Conservation (phyloP, 441 rosid genomes). For the Caryocar brasiliense region DNA sequence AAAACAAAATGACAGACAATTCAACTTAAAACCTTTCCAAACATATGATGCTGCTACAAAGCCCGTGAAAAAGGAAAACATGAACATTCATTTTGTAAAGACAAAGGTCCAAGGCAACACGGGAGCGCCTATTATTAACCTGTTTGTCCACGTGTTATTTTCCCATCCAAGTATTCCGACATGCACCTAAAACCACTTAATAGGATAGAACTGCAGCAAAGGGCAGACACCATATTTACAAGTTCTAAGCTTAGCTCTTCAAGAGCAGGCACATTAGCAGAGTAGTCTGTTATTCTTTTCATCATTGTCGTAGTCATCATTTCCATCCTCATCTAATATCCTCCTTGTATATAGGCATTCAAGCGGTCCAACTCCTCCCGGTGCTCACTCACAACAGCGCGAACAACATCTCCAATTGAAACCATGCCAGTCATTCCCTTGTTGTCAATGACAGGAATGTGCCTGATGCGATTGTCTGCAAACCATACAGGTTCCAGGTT, state of each 20-base stretch:
- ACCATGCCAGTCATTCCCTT: conserved; percentile 87
- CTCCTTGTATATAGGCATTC: conserved; percentile 86
- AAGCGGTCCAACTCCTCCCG: conserved; percentile 80
- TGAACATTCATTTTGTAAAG: too few species aligned
- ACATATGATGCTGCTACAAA: too few species aligned
- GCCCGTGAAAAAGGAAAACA: too few species aligned
- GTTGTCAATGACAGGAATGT: conserved; percentile 71
- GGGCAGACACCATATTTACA: conserved; percentile 20
- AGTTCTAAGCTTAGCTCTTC: conserved; percentile 11
- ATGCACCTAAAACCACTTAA: neutral
- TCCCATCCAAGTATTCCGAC: neutral
- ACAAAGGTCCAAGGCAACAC: conserved; percentile 1
- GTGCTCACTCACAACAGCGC: conserved; percentile 87
- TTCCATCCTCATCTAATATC: conserved; percentile 50
- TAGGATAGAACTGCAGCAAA: too few species aligned
- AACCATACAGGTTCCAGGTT: neutral
- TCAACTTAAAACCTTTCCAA: too few species aligned
- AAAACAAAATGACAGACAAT: too few species aligned
- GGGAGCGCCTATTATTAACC: neutral
- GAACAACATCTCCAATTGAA: conserved; percentile 94
- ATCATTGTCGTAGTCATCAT: neutral
- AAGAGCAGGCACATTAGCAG: neutral
- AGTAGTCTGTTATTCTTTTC: neutral
- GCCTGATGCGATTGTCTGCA: conserved; percentile 83
- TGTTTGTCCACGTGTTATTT: conserved; percentile 6